Conservation (phyloP, 768 basidiomycete genomes). For the Coprinellus micaceus region DNA sequence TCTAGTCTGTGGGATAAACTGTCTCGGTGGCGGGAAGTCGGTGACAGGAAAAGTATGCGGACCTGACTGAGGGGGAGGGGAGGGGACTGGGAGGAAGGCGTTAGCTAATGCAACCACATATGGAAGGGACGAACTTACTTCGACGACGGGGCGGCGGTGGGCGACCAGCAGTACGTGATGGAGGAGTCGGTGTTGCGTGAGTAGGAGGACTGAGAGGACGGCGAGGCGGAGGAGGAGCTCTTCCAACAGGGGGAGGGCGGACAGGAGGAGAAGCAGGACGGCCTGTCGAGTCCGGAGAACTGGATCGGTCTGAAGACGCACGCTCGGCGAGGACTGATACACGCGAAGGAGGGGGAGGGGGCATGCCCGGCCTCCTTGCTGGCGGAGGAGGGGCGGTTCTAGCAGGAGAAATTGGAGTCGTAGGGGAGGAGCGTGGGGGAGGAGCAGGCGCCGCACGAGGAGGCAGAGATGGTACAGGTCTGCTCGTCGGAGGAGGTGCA, state of each 20-base stretch:
- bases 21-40: slow-evolving; percentile 76
- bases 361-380: slow-evolving; percentile 17
- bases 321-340: slow-evolving; percentile 16
- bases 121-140: slow-evolving; percentile 37
- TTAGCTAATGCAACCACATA: slow-evolving; percentile 13
- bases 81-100: slow-evolving; percentile 33
- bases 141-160: slow-evolving; percentile 33
- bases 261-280: slow-evolving; percentile 23
- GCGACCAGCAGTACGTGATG: slow-evolving; percentile 21
- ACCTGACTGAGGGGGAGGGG: slow-evolving; percentile 59
- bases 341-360: slow-evolving; percentile 19
- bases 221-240: slow-evolving; percentile 36
- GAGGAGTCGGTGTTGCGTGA: slow-evolving; percentile 29
- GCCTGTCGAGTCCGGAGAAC: no score
- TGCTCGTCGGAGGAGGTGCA: slow-evolving; percentile 23
- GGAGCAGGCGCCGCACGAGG: slow-evolving; percentile 31
- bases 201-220: slow-evolving; percentile 30
- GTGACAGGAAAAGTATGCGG: slow-evolving; percentile 70
- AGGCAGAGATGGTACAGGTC: slow-evolving; percentile 16
- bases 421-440: slow-evolving; percentile 29
- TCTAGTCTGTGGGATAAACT: slow-evolving; percentile 47
- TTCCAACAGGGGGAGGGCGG: slow-evolving; percentile 25
- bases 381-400: slow-evolving; percentile 43
- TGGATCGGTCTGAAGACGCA: slow-evolving; percentile 11
- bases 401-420: slow-evolving; percentile 19